Base-by-base conservation (phyloP, 1,284 basidiomycete species). In the Irpex sp. region DNA sequence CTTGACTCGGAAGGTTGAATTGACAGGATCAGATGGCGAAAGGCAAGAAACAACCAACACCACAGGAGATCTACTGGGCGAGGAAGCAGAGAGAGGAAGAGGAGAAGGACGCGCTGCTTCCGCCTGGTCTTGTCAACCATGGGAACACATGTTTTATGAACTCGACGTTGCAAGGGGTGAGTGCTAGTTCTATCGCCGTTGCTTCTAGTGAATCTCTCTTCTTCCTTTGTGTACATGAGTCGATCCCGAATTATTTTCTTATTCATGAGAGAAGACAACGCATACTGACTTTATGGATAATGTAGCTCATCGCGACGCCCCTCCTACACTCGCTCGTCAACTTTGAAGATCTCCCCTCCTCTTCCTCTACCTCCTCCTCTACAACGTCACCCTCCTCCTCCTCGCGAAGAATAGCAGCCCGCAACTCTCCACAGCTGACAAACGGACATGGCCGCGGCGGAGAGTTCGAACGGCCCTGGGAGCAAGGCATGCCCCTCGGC, bases 91-190 rank as follows among this genome's bases (percentile, higher is more conserved):
- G 82, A 69, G 88, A 90, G 72, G 87, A 89, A 68, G 77, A 78
- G 56, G 88, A 89, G 71, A 78, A 75, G 69, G 74, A 77, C 5
- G 85, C 86, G 0, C 79, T 81, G 59, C 76, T 91, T 7, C 89
- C 89, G 0, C 88, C 91, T 3, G 93, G 93, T 1, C 82, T 95
- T 40, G 75, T 89, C 67, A 95, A 95, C 74, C 89, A 94, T 78
- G 92, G 92, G 54, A 96, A 96, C 76, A 95, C 93, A 0, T 96
- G 94, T 77, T 96, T 94, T 77, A 91, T 96, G 86, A 96, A 96
- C 76, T 94, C 92, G 17, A 92, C 93, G 19, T 79, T 96, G 44
- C 94, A 88, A 72, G 81, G 83, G 38, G 81, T 85, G 67, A 61
- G 78, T 76, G 15, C 21, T 51, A 15, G 58, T 52, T n/a, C 34